Evolutionary conservation across 2,329 filamentous ascomycete genomes (phyloP).

Genomic region (Ophiostoma perfectum): DNA sequence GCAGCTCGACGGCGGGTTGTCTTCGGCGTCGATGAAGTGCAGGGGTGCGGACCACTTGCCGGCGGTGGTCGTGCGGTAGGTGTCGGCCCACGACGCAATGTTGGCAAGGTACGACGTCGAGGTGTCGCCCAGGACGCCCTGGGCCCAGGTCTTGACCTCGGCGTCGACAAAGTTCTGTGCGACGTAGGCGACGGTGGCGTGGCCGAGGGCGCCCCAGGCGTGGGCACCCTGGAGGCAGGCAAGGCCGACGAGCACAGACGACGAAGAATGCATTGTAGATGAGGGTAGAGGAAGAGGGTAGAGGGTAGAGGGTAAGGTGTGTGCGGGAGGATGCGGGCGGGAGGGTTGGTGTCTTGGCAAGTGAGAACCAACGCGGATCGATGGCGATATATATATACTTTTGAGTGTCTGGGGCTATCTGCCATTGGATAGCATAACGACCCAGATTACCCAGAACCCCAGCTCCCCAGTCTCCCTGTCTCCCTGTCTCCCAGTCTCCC

Average conservation of each 20-base stretch:
- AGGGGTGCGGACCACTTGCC: conserved; percentile 43
- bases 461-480: not conserved
- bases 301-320: not conserved
- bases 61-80: conserved; percentile 41
- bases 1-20: conserved; percentile 24
- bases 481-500: not conserved
- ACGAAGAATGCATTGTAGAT: not conserved
- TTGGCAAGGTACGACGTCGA: conserved; percentile 44
- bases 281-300: not conserved
- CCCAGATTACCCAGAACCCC: not conserved
- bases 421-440: not conserved
- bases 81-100: conserved; percentile 49
- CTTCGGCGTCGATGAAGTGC: conserved; percentile 47
- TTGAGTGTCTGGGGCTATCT: not conserved
- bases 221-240: conserved; percentile 14
- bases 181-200: conserved; percentile 50
- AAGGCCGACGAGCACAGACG: conserved; percentile 6
- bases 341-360: conserved; percentile 7
- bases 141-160: conserved; percentile 40
- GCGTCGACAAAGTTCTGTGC: conserved; percentile 44
- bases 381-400: not conserved
- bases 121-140: conserved; percentile 41
- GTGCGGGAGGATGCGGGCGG: not conserved
- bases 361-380: not conserved
- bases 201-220: conserved; percentile 44